Conservation (phyloP, 2,329 filamentous ascomycete genomes). For the Pseudocercospora crystallina region DNA sequence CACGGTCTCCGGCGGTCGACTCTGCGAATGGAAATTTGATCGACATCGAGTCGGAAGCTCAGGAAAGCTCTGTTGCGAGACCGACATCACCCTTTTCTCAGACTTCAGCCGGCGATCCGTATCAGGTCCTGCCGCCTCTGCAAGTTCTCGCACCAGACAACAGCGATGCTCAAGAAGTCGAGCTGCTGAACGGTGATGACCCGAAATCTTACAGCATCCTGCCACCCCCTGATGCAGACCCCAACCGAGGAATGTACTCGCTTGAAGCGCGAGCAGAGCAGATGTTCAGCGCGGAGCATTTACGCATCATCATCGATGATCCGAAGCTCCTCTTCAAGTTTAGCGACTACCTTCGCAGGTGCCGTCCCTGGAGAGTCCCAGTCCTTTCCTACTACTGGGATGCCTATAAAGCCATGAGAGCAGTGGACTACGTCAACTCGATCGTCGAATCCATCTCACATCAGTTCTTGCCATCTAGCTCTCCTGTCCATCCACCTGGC, state of each 20-base stretch:
- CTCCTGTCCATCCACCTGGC: conserved; percentile 4
- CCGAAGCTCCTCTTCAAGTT: conserved; percentile 11
- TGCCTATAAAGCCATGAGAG: conserved; percentile 61
- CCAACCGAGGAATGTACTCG: conserved; percentile 20
- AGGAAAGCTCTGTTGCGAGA: too few species aligned
- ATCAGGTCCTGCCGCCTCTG: conserved; percentile 11
- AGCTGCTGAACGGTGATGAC: conserved; percentile 14
- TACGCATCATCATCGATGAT: conserved; percentile 17
- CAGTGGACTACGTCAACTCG: conserved; percentile 69
- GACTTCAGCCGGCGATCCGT: neutral
- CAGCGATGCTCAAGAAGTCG: conserved; percentile 6
- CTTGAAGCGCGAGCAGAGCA: conserved; percentile 16
- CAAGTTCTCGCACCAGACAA: conserved; percentile 10
- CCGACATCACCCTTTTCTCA: too few species aligned
- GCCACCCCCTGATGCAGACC: conserved; percentile 15
- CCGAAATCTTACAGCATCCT: conserved; percentile 18
- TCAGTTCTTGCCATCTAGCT: conserved; percentile 44
- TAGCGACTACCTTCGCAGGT: conserved; percentile 9
- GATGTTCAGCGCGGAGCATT: conserved; percentile 15
- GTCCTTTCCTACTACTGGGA: conserved; percentile 18
- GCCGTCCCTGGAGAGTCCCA: conserved; percentile 13
- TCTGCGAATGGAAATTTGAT: too few species aligned
- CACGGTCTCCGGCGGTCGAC: too few species aligned
- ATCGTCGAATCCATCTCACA: conserved; percentile 56
- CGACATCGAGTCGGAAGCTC: too few species aligned